A percentile compares a stretch with the other conserved stretches of the same genome.
Conservation (phyloP, 1,139 yeast genomes). For the Geotrichum histeridarum region DNA sequence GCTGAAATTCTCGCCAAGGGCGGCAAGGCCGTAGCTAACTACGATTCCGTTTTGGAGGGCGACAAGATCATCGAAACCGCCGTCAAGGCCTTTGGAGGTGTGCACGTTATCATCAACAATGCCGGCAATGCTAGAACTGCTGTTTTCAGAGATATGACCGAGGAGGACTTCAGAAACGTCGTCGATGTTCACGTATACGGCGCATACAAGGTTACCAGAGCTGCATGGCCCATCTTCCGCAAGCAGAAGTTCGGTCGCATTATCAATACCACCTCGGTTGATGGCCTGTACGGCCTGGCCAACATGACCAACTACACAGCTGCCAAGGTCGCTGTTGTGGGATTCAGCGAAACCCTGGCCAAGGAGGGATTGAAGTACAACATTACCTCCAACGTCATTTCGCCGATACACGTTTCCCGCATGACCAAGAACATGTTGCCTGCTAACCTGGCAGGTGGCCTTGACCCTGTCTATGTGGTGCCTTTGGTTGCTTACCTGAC, state of each 20-base stretch:
- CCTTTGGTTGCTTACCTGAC: constrained; percentile 81
- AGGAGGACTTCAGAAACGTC: constrained; percentile 71
- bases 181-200: constrained; percentile 86
- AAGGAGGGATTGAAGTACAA: constrained; percentile 87
- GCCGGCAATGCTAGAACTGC: constrained; percentile 82
- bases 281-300: constrained; percentile 92
- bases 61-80: constrained; percentile 84
- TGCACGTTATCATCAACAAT: constrained; percentile 84
- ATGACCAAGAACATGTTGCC: constrained; percentile 93
- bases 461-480: constrained; percentile 83
- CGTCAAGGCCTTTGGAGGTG: constrained; percentile 77
- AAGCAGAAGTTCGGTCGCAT: constrained; percentile 83
- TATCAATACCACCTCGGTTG: constrained; percentile 90
- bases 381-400: constrained; percentile 79
- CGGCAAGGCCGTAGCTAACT: constrained; percentile 89
- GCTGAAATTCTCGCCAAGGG: constrained; percentile 71
- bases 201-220: constrained; percentile 75
- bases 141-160: constrained; percentile 71
- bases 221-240: constrained; percentile 90
- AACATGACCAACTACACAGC: constrained; percentile 96
- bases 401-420: constrained; percentile 91
- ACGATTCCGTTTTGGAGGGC: constrained; percentile 85
- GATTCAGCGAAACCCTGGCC: constrained; percentile 89
- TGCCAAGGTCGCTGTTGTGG: constrained; percentile 85
- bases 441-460: constrained; percentile 69